phyloP scores from a whole-genome alignment of 176 grass and related monocot genomes.

The Calamus simplicifolius region DNA sequence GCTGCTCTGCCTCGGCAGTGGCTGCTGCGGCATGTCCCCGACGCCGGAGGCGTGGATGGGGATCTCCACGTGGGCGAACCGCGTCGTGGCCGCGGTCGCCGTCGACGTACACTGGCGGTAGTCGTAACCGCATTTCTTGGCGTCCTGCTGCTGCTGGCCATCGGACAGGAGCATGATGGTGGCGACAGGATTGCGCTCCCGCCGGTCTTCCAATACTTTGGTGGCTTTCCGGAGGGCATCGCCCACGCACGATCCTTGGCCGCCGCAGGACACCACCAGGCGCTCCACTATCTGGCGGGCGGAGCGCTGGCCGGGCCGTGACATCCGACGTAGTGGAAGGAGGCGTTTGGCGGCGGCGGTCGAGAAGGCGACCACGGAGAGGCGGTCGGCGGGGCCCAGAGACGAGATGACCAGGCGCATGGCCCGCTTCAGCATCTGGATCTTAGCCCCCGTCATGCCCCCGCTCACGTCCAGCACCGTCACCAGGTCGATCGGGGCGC shows the following conservation, averaged over 20 bases:
- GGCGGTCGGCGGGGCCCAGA: constrained; percentile 58
- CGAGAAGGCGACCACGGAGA: constrained; percentile 87
- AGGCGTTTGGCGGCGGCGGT: constrained; percentile 64
- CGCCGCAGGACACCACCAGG: constrained; percentile 45
- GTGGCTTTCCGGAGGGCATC: constrained; percentile 87
- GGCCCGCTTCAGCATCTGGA: constrained; percentile 78
- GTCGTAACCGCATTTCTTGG: background rate
- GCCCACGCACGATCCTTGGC: constrained; percentile 35
- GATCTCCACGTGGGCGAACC: constrained; percentile 83
- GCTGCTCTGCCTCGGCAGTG: constrained; percentile 1
- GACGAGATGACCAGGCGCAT: constrained; percentile 72
- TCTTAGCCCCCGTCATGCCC: constrained; percentile 83
- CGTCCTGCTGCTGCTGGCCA: constrained; percentile 33
- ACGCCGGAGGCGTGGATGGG: constrained; percentile 29
- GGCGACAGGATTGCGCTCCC: constrained; percentile 73
- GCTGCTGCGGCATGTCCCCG: constrained; percentile 10
- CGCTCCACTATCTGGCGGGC: constrained; percentile 77
- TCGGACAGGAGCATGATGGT: constrained; percentile 95
- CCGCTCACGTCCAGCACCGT: constrained; percentile 83
- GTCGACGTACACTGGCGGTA: background rate
- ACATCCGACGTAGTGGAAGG: constrained; percentile 71
- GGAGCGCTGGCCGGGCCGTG: constrained; percentile 65
- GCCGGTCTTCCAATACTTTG: constrained; percentile 84
- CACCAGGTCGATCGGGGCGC: constrained; percentile 65
- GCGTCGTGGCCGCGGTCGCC: constrained; percentile 22